A percentile compares a stretch with the other conserved stretches of the same genome.
Evolutionary conservation across 2,329 filamentous ascomycete genomes (phyloP).

Genomic region (Aspergillus pseudotamarii): DNA sequence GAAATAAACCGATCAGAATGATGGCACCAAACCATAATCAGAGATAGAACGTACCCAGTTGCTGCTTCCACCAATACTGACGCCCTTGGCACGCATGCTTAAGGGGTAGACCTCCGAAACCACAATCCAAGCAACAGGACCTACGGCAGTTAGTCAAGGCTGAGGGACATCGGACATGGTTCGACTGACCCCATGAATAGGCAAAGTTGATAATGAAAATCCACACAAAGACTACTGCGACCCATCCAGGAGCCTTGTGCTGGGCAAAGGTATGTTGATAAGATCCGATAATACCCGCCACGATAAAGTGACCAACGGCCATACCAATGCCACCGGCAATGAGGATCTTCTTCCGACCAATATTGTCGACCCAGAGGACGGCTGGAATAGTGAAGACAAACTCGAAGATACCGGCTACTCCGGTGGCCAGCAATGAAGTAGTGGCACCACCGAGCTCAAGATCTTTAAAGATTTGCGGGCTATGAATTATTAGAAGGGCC

Average conservation of each 20-base stretch:
- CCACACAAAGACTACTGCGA: slow-evolving; percentile 62
- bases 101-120: slow-evolving; percentile 75
- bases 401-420: slow-evolving; percentile 44
- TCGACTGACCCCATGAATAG: slow-evolving; percentile 62
- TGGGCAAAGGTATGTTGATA: slow-evolving; percentile 61
- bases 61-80: slow-evolving; percentile 33
- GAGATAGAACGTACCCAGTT: slow-evolving; percentile 35
- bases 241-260: slow-evolving; percentile 69
- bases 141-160: slow-evolving; percentile 7
- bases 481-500: slow-evolving; percentile 3
- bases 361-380: slow-evolving; percentile 44
- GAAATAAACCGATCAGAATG: neutral
- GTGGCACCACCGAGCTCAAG: slow-evolving; percentile 41
- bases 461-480: slow-evolving; percentile 37
- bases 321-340: slow-evolving; percentile 65
- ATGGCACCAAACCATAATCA: neutral
- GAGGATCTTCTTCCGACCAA: slow-evolving; percentile 45
- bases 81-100: slow-evolving; percentile 64
- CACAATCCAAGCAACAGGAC: slow-evolving; percentile 72
- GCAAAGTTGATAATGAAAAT: slow-evolving; percentile 75
- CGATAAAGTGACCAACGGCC: slow-evolving; percentile 71
- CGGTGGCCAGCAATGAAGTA: slow-evolving; percentile 42
- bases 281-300: slow-evolving; percentile 68
- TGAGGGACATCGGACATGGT: neutral
- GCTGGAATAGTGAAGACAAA: slow-evolving; percentile 46